phyloP scores from a whole-genome alignment of 441 rosid genomes.

The Gossypium schwendimanii region DNA sequence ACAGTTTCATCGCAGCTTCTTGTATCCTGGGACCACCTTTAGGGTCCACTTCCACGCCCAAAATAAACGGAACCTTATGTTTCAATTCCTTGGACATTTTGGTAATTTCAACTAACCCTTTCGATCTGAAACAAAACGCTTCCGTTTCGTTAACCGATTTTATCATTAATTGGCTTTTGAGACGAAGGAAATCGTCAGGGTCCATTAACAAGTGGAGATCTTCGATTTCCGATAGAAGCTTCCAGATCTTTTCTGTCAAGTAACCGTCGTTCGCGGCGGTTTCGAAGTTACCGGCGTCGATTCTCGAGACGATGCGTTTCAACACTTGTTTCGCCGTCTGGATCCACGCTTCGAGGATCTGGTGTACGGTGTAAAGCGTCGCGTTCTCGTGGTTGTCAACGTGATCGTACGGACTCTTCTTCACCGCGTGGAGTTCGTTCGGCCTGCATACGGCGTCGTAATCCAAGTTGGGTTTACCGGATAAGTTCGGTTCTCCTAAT shows the following conservation, averaged over 20 bases:
- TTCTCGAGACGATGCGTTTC: slow-evolving; percentile 33
- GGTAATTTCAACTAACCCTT: slow-evolving; percentile 51
- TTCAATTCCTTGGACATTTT: slow-evolving; percentile 51
- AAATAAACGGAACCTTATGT: slow-evolving; percentile 63
- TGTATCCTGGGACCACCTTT: slow-evolving; percentile 84
- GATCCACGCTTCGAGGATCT: slow-evolving; percentile 84
- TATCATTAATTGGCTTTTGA: slow-evolving; percentile 54
- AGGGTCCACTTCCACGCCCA: slow-evolving; percentile 84
- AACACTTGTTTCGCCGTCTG: slow-evolving; percentile 37
- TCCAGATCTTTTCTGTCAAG: slow-evolving; percentile 64
- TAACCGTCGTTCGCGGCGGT: slow-evolving; percentile 49
- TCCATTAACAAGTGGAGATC: slow-evolving; percentile 75
- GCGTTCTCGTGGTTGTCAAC: slow-evolving; percentile 62
- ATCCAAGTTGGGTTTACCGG: slow-evolving; percentile 61
- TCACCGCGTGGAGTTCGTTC: slow-evolving; percentile 42
- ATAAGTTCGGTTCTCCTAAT: slow-evolving; percentile 70
- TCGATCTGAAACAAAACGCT: slow-evolving; percentile 74
- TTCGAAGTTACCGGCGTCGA: slow-evolving; percentile 36
- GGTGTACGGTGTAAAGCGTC: slow-evolving; percentile 52
- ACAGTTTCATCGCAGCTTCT: slow-evolving; percentile 82
- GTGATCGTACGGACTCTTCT: slow-evolving; percentile 43
- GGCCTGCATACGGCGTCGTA: slow-evolving; percentile 81
- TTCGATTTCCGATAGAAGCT: slow-evolving; percentile 54
- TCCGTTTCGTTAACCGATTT: slow-evolving; percentile 39
- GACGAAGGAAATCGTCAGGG: slow-evolving; percentile 65